Evolutionary conservation across 2,329 filamentous ascomycete species (phyloP).

Genomic region (Xylariaceae sp.): DNA sequence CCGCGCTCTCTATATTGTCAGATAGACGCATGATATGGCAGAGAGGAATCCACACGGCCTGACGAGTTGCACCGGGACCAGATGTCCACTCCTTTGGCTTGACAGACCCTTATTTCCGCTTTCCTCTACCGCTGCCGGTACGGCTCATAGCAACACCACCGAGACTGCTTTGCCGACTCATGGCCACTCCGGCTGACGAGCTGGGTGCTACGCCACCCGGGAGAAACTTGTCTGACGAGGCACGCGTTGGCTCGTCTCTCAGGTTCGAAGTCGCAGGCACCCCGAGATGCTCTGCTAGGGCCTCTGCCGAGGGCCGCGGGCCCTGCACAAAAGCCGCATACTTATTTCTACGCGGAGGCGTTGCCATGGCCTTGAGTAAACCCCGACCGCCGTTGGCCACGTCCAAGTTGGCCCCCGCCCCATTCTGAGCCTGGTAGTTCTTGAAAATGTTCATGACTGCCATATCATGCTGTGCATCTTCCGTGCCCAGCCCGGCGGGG

Average conservation of each 20-base stretch:
- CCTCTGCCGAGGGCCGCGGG: slow-evolving; percentile 40
- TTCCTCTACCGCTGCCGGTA: slow-evolving; percentile 41
- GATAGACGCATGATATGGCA: too few relatives aligned
- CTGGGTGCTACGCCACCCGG: slow-evolving; percentile 11
- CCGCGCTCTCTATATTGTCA: too few relatives aligned
- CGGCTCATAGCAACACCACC: slow-evolving; percentile 51
- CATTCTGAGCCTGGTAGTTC: slow-evolving; percentile 46
- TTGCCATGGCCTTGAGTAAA: slow-evolving; percentile 47
- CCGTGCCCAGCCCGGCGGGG: slow-evolving; percentile 40
- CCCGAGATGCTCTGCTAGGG: slow-evolving; percentile 42
- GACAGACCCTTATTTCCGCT: slow-evolving; percentile 23
- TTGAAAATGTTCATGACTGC: slow-evolving; percentile 51
- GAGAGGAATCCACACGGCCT: too few relatives aligned
- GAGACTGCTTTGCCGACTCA: slow-evolving; percentile 49
- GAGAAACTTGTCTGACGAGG: slow-evolving; percentile 13
- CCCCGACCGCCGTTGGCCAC: slow-evolving; percentile 44
- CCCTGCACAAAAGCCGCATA: slow-evolving; percentile 41
- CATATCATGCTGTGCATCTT: slow-evolving; percentile 48
- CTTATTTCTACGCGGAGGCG: slow-evolving; percentile 37
- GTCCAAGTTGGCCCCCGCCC: slow-evolving; percentile 49
- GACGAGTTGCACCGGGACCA: too few relatives aligned
- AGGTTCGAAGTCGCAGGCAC: slow-evolving; percentile 33
- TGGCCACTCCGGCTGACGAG: slow-evolving; percentile 33
- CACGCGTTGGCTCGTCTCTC: slow-evolving; percentile 33
- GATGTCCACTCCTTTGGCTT: too few relatives aligned